Evolutionary conservation across 768 basidiomycete genomes (phyloP), one percentile per base, ranked within the genome.

Genomic region (Astraeus odoratus): DNA sequence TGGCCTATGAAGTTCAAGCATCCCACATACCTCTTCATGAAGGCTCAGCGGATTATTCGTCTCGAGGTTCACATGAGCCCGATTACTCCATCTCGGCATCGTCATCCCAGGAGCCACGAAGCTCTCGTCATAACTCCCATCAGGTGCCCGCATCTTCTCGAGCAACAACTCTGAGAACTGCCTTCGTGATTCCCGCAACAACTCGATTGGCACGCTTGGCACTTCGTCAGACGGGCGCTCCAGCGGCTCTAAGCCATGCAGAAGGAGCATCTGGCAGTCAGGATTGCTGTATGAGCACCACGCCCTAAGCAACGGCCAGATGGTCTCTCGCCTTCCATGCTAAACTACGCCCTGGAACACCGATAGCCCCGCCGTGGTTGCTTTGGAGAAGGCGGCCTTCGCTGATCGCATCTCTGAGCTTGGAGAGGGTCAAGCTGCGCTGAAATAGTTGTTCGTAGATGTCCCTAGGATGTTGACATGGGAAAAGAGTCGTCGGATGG

Each of bases 41-140:
- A 89, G 66, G 60, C 86, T 89, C 31, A 92, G 67, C 8, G 88
- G 90, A 62, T 91, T 91, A 60, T 88, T 87, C 50, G 68, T 72
- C 50, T 84, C 80, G 49, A 88, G 67, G 57, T 83, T 75, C 37
- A 61, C 65, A 26, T 58, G 34, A 3, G 57, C 44, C 24, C 53
- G 61, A 9, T 60, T 53, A 46, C 57, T 57, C 39, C 56, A 54
- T 42, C 61, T 64, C 19, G 68, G 66, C 39, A 57, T 57, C 29
- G 64, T 58, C 16, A 69, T 68, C 20, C 77, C 81, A 27, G 82
- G 82, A 2, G 80, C 58, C 24, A 68, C 60, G 49, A 83, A 74
- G 8, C 81, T 81, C 29, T 81, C 77, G 50, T 85, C 81, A 59
- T 86, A 89, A 43, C 81, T 82, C 5, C 88, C 90, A 62, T 95